phyloP scores from a whole-genome alignment of 2,329 filamentous ascomycete species.

The Dendrostoma leiphaemia region DNA sequence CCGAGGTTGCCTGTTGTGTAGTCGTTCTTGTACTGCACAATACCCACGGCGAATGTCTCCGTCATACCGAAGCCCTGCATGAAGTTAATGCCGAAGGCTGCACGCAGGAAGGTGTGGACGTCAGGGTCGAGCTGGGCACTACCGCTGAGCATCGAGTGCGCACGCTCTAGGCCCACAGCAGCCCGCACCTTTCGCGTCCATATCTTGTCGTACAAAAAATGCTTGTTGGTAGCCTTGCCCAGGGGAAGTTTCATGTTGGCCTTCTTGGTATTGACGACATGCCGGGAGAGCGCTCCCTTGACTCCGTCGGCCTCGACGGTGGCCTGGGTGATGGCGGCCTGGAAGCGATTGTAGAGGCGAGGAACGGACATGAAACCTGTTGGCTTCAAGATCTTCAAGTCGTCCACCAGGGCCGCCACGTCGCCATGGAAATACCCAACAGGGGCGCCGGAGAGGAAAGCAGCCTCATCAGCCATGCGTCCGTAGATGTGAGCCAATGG shows the following conservation, averaged over 20 bases:
- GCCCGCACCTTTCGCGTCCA: conserved; percentile 85
- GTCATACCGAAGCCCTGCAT: conserved; percentile 91
- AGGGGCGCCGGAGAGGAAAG: conserved; percentile 67
- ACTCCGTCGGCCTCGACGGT: conserved; percentile 79
- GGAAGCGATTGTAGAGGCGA: conserved; percentile 87
- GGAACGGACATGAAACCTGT: conserved; percentile 86
- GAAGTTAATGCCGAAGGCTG: conserved; percentile 77
- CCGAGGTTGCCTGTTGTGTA: conserved; percentile 80
- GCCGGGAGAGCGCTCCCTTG: conserved; percentile 76
- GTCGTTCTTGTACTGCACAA: conserved; percentile 69
- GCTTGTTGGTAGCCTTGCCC: conserved; percentile 74
- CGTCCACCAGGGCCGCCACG: conserved; percentile 80
- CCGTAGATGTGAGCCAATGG: conserved; percentile 94
- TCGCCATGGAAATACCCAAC: conserved; percentile 96
- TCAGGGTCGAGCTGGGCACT: conserved; percentile 87
- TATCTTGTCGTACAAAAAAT: conserved; percentile 79
- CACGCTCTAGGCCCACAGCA: conserved; percentile 77
- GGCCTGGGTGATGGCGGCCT: conserved; percentile 73
- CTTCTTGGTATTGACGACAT: conserved; percentile 76
- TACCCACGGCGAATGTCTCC: conserved; percentile 80
- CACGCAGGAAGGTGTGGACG: conserved; percentile 84
- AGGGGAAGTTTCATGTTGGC: conserved; percentile 70
- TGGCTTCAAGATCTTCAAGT: conserved; percentile 82
- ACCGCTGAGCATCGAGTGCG: conserved; percentile 75
- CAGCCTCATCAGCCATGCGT: conserved; percentile 75